Evolutionary conservation across 2,329 filamentous ascomycete genomes (phyloP).

Genomic region (Fusarium albidum): DNA sequence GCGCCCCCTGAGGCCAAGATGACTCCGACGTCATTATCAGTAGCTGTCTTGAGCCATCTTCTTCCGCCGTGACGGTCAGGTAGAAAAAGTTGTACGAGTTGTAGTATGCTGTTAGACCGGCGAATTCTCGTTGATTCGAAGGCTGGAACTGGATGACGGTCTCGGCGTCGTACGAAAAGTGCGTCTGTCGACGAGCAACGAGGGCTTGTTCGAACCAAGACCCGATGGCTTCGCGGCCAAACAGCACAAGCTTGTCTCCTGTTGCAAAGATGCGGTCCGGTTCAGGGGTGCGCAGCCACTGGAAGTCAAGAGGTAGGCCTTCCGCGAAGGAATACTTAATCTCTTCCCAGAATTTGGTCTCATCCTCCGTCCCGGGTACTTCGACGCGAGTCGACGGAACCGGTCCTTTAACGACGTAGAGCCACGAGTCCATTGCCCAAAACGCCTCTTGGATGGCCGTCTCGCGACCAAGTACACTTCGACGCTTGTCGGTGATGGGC

Average conservation of each 20-base stretch:
- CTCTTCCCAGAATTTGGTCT: slow-evolving; percentile 57
- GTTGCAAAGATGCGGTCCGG: slow-evolving; percentile 58
- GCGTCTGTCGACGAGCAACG: slow-evolving; percentile 62
- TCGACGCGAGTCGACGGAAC: slow-evolving; percentile 61
- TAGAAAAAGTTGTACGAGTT: slow-evolving; percentile 72
- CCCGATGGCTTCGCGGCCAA: slow-evolving; percentile 61
- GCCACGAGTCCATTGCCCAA: slow-evolving; percentile 67
- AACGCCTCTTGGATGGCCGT: slow-evolving; percentile 65
- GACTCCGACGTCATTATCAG: slow-evolving; percentile 64
- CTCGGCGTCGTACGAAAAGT: slow-evolving; percentile 69
- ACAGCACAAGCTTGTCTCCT: slow-evolving; percentile 51
- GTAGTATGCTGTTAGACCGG: slow-evolving; percentile 69
- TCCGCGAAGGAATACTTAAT: slow-evolving; percentile 55
- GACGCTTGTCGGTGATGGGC: slow-evolving; percentile 57
- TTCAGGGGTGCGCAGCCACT: slow-evolving; percentile 65
- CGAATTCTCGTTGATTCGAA: slow-evolving; percentile 65
- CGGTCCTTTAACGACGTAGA: slow-evolving; percentile 66
- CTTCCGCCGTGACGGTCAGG: slow-evolving; percentile 63
- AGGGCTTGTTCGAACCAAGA: slow-evolving; percentile 67
- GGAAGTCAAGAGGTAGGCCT: slow-evolving; percentile 59
- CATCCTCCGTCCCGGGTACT: slow-evolving; percentile 55
- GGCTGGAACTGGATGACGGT: slow-evolving; percentile 62
- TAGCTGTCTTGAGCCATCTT: slow-evolving; percentile 64
- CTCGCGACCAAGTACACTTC: slow-evolving; percentile 63
- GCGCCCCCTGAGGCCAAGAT: slow-evolving; percentile 60